Evolutionary conservation across 208 protist genomes (phyloP).

Genomic region (Leishmania turanica): DNA sequence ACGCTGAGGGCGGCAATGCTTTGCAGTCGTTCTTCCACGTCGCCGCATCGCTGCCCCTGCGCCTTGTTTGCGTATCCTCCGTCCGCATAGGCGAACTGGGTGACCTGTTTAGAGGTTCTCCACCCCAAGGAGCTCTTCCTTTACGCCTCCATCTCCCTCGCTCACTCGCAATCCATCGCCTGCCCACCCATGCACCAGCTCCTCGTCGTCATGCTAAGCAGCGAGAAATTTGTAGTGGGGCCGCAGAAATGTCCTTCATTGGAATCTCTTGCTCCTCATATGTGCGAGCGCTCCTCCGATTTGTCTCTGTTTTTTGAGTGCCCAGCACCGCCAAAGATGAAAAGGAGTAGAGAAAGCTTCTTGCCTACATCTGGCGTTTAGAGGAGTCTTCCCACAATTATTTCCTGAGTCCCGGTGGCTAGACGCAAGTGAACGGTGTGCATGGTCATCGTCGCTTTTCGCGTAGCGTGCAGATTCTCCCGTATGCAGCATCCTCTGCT

Average conservation of each 20-base stretch:
- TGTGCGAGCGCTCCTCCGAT: neutral
- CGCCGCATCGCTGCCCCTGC: neutral
- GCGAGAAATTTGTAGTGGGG: neutral
- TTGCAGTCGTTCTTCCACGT: neutral
- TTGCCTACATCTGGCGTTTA: neutral
- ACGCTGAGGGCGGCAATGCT: neutral
- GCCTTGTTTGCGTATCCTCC: neutral
- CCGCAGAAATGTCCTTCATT: neutral
- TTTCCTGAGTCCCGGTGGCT: neutral
- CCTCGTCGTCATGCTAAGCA: neutral
- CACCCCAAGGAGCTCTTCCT: neutral
- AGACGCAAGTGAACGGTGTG: neutral
- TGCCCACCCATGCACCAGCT: neutral
- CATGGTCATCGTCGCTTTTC: neutral
- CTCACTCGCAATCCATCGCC: neutral
- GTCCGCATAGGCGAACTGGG: neutral
- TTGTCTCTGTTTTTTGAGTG: neutral
- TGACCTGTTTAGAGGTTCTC: neutral
- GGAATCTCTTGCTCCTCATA: neutral
- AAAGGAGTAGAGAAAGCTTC: neutral
- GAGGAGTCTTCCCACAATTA: neutral
- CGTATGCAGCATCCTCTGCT: neutral
- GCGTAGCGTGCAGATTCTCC: neutral
- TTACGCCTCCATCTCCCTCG: constrained; percentile 2
- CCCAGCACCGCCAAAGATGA: neutral